Evolutionary conservation across 2,329 filamentous ascomycete genomes (phyloP).

Genomic region (Trichoderma pleuroti): DNA sequence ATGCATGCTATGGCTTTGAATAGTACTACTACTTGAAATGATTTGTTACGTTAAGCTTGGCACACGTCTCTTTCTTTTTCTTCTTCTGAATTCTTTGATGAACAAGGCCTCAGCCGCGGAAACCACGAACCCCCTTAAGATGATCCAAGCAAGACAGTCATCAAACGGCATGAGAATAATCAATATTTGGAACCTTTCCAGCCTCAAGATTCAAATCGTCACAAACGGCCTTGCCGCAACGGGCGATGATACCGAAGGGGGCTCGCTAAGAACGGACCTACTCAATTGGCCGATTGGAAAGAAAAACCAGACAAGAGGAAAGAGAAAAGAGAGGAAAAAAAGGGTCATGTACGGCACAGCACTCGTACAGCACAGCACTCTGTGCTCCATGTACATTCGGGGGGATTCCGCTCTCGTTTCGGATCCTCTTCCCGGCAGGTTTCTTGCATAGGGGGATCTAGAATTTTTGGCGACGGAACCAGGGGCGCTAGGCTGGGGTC

Average conservation of each 20-base stretch:
- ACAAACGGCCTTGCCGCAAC: background rate
- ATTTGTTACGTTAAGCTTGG: background rate
- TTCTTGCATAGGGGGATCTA: conserved; percentile 14
- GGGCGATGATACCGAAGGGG: background rate
- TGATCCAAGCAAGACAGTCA: too few species aligned
- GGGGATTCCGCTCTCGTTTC: conserved; percentile 1
- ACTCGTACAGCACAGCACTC: background rate
- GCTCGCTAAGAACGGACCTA: background rate
- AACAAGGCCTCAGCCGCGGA: background rate
- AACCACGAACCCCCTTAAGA: background rate
- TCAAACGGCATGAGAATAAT: background rate
- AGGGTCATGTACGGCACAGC: background rate
- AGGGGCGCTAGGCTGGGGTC: background rate
- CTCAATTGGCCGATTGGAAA: background rate
- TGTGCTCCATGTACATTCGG: background rate
- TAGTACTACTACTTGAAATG: background rate
- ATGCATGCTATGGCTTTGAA: background rate
- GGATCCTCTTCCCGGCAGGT: background rate
- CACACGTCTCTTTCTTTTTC: too few species aligned
- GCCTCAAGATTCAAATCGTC: background rate
- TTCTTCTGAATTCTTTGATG: too few species aligned
- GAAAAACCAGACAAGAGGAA: background rate
- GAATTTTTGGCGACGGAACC: background rate
- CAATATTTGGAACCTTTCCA: background rate
- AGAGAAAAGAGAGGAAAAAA: background rate